A percentile compares a stretch with the other conserved stretches of the same genome.
Conservation (phyloP, 106 monocot species). For the Allium cepa region DNA sequence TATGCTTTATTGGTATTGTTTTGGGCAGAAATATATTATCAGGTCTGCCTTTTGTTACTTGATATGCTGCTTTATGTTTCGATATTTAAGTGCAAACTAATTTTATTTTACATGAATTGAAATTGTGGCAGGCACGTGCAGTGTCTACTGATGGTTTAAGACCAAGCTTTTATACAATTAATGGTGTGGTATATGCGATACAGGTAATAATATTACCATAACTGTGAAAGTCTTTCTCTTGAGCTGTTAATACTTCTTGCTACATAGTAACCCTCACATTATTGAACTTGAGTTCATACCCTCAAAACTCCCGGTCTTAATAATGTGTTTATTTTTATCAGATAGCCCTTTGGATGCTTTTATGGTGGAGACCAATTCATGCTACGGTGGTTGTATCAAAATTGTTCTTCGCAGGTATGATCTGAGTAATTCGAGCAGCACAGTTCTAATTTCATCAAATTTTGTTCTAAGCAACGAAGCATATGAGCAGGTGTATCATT, state of each 20-base stretch:
- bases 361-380: constrained; percentile 33
- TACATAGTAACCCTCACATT: too few species aligned
- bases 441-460: background rate
- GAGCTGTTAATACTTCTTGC: background rate
- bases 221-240: background rate
- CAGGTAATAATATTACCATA: constrained; percentile 39
- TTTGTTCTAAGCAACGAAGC: background rate
- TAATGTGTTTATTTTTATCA: background rate
- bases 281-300: too few species aligned
- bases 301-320: too few species aligned
- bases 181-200: constrained; percentile 58
- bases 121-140: constrained; percentile 57
- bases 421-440: background rate
- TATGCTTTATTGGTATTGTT: constrained; percentile 81
- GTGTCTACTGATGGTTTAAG: constrained; percentile 76
- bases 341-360: constrained; percentile 23
- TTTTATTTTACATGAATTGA: constrained; percentile 4
- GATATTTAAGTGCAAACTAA: background rate
- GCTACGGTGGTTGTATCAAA: constrained; percentile 16
- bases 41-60: constrained; percentile 31
- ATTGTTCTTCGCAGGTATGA: constrained; percentile 29
- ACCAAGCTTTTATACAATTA: constrained; percentile 65
- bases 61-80: background rate
- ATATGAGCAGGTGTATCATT: constrained; percentile 25
- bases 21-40: constrained; percentile 97